Conservation (phyloP, 495 filamentous ascomycete species). For the Annulohypoxylon nitens region DNA sequence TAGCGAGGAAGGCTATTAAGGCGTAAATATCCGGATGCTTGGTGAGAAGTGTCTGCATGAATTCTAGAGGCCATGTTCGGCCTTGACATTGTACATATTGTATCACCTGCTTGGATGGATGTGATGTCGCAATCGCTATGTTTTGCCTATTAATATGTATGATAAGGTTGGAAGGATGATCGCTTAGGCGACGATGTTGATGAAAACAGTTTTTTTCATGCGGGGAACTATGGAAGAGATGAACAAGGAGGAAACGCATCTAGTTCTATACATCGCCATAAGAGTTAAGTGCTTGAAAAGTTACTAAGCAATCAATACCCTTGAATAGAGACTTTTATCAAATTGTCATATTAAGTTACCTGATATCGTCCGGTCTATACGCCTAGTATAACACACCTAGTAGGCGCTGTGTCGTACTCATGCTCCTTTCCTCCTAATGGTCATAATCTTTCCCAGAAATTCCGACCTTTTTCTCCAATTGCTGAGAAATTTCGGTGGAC, state of each 20-base stretch:
- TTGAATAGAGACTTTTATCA: constrained; percentile 12
- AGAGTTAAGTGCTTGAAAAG: background rate
- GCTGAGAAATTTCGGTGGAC: background rate
- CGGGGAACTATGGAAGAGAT: background rate
- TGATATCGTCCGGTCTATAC: background rate
- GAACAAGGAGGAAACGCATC: background rate
- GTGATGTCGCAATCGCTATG: background rate
- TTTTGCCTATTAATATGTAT: background rate
- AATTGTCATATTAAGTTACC: background rate
- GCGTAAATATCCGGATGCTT: constrained; percentile 41
- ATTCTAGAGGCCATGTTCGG: background rate
- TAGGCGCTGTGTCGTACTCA: background rate
- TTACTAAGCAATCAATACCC: constrained; percentile 19
- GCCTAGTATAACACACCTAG: background rate
- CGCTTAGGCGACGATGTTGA: background rate
- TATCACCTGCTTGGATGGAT: background rate
- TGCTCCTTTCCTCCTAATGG: background rate
- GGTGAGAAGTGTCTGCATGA: background rate
- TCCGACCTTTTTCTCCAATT: background rate
- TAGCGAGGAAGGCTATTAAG: constrained; percentile 58
- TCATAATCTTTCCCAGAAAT: background rate
- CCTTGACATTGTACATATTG: constrained; percentile 18
- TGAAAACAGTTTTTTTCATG: background rate
- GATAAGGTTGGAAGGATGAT: background rate
- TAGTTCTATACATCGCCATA: constrained; percentile 12